Evolutionary conservation across 768 basidiomycete genomes (phyloP).

Genomic region (Boletus speciosus): DNA sequence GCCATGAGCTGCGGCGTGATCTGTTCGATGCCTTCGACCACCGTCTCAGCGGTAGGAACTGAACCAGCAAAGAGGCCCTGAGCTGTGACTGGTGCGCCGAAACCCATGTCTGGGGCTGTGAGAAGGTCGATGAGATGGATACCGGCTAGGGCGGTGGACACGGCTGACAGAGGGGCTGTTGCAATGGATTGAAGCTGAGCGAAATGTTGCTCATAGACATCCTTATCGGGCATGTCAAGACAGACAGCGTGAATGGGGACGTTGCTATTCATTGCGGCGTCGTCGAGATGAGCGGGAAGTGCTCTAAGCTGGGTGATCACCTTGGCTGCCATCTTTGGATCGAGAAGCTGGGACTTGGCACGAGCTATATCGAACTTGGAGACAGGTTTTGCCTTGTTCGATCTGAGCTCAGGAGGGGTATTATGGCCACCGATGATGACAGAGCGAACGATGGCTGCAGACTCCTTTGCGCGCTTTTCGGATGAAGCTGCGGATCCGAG

Average conservation of each 20-base stretch:
- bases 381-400: slow-evolving; percentile 36
- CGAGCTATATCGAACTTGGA: slow-evolving; percentile 56
- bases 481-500: slow-evolving; percentile 36
- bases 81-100: slow-evolving; percentile 71
- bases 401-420: slow-evolving; percentile 27
- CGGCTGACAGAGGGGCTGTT: slow-evolving; percentile 46
- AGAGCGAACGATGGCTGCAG: slow-evolving; percentile 59
- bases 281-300: slow-evolving; percentile 40
- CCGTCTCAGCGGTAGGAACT: slow-evolving; percentile 69
- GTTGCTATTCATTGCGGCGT: slow-evolving; percentile 14
- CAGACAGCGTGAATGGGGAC: slow-evolving; percentile 78
- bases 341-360: slow-evolving; percentile 62
- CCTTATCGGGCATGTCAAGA: slow-evolving; percentile 58
- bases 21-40: slow-evolving; percentile 63
- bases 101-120: slow-evolving; percentile 57
- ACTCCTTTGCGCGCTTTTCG: slow-evolving; percentile 60
- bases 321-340: slow-evolving; percentile 65
- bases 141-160: slow-evolving; percentile 52
- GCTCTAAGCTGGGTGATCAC: slow-evolving; percentile 67
- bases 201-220: slow-evolving; percentile 61
- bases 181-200: slow-evolving; percentile 46
- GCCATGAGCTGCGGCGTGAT: slow-evolving; percentile 78
- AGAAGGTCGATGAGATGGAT: slow-evolving; percentile 63
- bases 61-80: slow-evolving; percentile 69
- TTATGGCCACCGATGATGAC: slow-evolving; percentile 61